Percentiles rank a stretch among this genome's conserved stretches.
Evolutionary conservation across 2,329 filamentous ascomycete species (phyloP).

Genomic region (Colletotrichum tanaceti): DNA sequence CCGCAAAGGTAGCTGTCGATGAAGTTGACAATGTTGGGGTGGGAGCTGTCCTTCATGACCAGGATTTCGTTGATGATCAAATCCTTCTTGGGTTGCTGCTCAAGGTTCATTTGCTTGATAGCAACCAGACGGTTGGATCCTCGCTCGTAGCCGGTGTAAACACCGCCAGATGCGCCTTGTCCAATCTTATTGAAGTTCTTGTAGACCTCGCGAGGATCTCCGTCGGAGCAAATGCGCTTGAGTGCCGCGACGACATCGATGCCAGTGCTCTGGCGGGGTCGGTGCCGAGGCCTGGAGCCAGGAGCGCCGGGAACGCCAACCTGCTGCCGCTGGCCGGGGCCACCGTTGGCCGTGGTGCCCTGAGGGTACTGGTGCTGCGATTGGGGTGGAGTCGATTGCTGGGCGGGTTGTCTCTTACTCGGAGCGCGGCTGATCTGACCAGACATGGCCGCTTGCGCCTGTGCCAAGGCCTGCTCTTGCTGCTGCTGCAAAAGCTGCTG

Average conservation of each 20-base stretch:
- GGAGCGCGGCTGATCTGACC: constrained; percentile 77
- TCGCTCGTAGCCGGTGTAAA: constrained; percentile 90
- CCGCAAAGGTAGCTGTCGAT: constrained; percentile 94
- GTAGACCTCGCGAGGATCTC: constrained; percentile 90
- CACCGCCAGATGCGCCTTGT: constrained; percentile 95
- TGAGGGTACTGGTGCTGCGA: constrained; percentile 56
- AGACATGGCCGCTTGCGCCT: constrained; percentile 81
- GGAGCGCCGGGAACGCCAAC: constrained; percentile 49
- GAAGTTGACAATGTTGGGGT: constrained; percentile 99
- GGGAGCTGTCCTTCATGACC: constrained; percentile 98
- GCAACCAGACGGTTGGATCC: constrained; percentile 89
- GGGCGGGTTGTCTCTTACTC: constrained; percentile 74
- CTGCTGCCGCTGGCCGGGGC: constrained; percentile 52
- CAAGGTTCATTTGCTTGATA: constrained; percentile 99
- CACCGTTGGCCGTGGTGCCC: constrained; percentile 45
- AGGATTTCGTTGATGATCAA: constrained; percentile 99
- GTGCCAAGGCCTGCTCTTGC: constrained; percentile 84
- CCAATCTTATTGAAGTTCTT: constrained; percentile 93
- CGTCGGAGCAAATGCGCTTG: constrained; percentile 88
- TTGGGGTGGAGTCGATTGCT: constrained; percentile 62
- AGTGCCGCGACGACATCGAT: constrained; percentile 86
- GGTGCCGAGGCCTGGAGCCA: constrained; percentile 76
- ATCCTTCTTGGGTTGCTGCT: constrained; percentile 98
- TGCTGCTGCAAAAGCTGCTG: constrained; percentile 80
- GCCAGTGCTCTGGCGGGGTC: constrained; percentile 80